phyloP scores from a whole-genome alignment of 2,329 filamentous ascomycete species.

The Cladophialophora yegresii region DNA sequence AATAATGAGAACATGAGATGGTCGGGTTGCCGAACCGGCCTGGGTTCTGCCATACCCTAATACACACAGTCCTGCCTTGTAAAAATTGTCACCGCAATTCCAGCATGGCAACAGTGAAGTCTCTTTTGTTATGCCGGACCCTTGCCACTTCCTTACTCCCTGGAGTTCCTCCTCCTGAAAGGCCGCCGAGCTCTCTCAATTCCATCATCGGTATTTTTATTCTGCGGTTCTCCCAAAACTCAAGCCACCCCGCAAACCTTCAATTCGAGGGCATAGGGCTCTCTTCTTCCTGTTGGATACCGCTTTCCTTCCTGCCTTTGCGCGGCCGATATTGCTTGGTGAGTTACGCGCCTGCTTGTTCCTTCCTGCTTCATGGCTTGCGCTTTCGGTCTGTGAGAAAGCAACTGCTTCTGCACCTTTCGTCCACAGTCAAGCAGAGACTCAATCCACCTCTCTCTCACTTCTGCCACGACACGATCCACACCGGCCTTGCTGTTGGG shows the following conservation, averaged over 20 bases:
- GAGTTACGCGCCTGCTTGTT: slow-evolving; percentile 7
- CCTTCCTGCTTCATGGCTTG: slow-evolving; percentile 2
- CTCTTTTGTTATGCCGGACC: slow-evolving; percentile 4
- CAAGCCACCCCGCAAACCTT: background rate
- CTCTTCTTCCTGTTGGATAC: slow-evolving; percentile 1
- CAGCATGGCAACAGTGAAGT: slow-evolving; percentile 13
- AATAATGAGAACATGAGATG: slow-evolving; percentile 6
- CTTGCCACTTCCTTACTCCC: background rate
- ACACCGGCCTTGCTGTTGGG: slow-evolving; percentile 17
- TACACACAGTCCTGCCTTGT: slow-evolving; percentile 1
- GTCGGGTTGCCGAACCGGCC: background rate
- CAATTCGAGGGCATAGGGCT: background rate
- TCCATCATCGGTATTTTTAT: background rate
- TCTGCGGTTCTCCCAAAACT: background rate
- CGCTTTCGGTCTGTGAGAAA: slow-evolving; percentile 11
- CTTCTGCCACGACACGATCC: background rate
- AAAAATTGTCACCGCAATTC: slow-evolving; percentile 5
- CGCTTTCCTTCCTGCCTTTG: slow-evolving; percentile 16
- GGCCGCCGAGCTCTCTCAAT: background rate
- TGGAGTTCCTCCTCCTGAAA: background rate
- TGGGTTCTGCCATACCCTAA: slow-evolving; percentile 18
- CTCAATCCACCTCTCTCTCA: slow-evolving; percentile 1
- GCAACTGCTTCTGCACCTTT: slow-evolving; percentile 1
- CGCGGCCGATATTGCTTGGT: slow-evolving; percentile 9
- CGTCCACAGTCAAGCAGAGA: background rate